A percentile compares a stretch with the other conserved stretches of the same genome.
phyloP scores from a whole-genome alignment of 371 early-diverging fungal species.

The Thermomucor indicae-seudaticae region DNA sequence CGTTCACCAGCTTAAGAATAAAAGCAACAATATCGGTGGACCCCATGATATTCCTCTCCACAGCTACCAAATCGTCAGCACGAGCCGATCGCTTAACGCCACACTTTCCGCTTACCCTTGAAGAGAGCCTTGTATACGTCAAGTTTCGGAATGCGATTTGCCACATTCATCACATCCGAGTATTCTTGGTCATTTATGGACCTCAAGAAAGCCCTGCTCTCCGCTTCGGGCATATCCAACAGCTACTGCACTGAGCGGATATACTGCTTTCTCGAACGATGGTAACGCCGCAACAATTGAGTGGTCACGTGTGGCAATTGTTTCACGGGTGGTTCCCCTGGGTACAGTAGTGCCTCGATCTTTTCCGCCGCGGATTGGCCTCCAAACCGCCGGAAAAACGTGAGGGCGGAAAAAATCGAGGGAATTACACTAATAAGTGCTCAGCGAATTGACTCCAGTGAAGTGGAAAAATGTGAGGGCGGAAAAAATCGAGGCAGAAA shows the following conservation, averaged over 20 bases:
- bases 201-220: slow-evolving; percentile 58
- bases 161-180: slow-evolving; percentile 67
- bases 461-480: no score
- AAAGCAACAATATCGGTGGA: slow-evolving; percentile 79
- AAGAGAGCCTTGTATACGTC: slow-evolving; percentile 74
- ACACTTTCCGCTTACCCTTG: slow-evolving; percentile 36
- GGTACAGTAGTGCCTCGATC: no score
- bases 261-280: slow-evolving; percentile 22
- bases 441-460: no score
- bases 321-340: slow-evolving; percentile 69
- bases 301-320: slow-evolving; percentile 78
- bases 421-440: no score
- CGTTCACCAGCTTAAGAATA: slow-evolving; percentile 54
- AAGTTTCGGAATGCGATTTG: slow-evolving; percentile 71
- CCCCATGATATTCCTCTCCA: slow-evolving; percentile 76
- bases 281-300: slow-evolving; percentile 32
- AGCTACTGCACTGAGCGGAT: slow-evolving; percentile 58
- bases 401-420: no score
- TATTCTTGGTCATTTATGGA: slow-evolving; percentile 52
- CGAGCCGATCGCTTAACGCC: no score
- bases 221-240: slow-evolving; percentile 60
- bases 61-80: slow-evolving; percentile 39
- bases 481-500: no score
- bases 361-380: no score
- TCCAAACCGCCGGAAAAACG: no score